Percentiles rank a stretch among this genome's conserved stretches.
Evolutionary conservation across 495 filamentous ascomycete species (phyloP).

Genomic region (Usnea hakonensis): DNA sequence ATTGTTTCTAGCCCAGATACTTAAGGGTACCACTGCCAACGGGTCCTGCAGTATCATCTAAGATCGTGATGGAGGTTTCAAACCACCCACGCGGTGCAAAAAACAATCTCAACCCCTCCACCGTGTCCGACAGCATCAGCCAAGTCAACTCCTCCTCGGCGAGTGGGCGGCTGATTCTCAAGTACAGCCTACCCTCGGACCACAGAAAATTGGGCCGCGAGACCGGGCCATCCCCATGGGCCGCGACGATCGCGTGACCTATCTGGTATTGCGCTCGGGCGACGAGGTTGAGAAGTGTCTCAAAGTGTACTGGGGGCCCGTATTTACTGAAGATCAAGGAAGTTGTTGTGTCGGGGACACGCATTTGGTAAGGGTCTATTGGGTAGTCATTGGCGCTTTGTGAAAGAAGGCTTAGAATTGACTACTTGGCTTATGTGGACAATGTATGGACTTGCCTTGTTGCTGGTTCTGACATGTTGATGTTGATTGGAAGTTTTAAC

Average conservation of each 20-base stretch:
- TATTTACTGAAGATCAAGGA: slow-evolving; percentile 3
- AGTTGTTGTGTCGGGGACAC: neutral
- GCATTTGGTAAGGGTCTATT: neutral
- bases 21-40: too few species aligned
- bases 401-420: neutral
- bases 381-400: neutral
- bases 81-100: too few species aligned
- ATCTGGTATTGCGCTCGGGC: neutral
- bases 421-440: neutral
- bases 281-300: neutral
- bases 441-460: neutral
- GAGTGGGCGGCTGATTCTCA: neutral
- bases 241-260: neutral
- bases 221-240: neutral
- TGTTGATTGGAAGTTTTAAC: neutral
- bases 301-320: neutral
- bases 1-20: too few species aligned
- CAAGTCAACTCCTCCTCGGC: slow-evolving; percentile 1
- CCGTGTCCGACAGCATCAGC: slow-evolving; percentile 3
- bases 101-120: neutral
- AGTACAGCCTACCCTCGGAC: neutral
- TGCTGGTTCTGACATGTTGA: neutral
- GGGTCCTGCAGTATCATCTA: too few species aligned
- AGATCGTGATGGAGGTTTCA: too few species aligned
- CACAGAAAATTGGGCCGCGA: neutral